Base-by-base conservation (phyloP, 1,284 basidiomycete genomes). In the Cryptococcus sp. region DNA sequence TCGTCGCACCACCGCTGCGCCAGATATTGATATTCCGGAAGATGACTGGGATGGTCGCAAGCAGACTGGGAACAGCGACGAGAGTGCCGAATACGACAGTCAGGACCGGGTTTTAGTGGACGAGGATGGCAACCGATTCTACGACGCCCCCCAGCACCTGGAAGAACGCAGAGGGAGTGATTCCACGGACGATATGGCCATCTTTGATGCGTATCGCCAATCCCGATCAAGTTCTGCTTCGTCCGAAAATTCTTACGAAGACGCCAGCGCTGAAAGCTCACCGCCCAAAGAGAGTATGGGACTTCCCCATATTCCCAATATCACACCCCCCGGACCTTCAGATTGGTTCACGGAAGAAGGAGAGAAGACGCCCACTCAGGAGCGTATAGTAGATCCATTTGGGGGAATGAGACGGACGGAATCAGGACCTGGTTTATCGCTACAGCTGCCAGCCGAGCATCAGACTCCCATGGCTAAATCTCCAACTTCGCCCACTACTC, bases 111-210 rank as follows among this genome's bases (percentile, higher is more conserved):
- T n/a, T 7, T 16, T n/a, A 14, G 36, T 39, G 16, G 44, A 66
- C 48, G 58, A 60, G 18, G 54, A 52, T 14, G 45, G 59, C 24
- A 59, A 59, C 41, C 48, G 55, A 21, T 65, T 56, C 41, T 60
- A 66, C 45, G 67, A 70, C 45, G 57, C 64, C 7, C 54, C 59
- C 4, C 59, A 61, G 28, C 62, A 63, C 39, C 19, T 64, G 7
- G 66, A 66, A 31, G 42, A 60, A 2, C 52, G 64, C 25, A 50
- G 68, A 28, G 51, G 56, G 19, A 57, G 79, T 81, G 32, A 83
- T 85, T 88, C 84, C 62, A 85, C 83, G 52, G 87, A 88, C 57
- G 88, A 91, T 62, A 74, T 82, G 2, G 81, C 81, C 25, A 91
- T 92, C 58, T 88, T 86, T 67, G 90, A 91, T 61, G 82, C 88